A percentile compares a stretch with the other conserved stretches of the same genome.
These are phyloP conservation scores for Seiridium unicorne DNA, from an alignment of 2,329 filamentous ascomycete genomes.

Conservation along the genomic window DNA sequence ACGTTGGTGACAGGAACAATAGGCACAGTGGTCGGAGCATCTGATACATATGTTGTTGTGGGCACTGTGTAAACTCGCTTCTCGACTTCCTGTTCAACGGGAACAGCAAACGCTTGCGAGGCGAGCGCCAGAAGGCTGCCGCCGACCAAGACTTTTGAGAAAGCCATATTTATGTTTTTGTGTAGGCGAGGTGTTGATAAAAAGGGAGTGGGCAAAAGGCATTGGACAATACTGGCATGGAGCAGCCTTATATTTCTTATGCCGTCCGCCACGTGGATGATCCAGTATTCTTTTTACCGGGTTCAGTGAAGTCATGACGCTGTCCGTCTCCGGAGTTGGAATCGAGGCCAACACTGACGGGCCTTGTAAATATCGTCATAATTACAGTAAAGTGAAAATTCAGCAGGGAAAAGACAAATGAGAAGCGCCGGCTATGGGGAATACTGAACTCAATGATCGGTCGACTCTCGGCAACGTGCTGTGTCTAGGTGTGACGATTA, in stretches of 20 bases:
- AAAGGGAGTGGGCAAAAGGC: too few species aligned
- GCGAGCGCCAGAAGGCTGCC: constrained; percentile 15
- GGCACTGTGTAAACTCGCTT: constrained; percentile 21
- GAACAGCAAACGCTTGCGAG: constrained; percentile 25
- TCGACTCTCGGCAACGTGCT: background rate
- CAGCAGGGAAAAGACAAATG: background rate
- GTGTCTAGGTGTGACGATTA: background rate
- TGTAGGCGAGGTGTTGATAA: too few species aligned
- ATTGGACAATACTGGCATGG: too few species aligned
- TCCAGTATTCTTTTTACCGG: too few species aligned
- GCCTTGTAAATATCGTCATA: background rate
- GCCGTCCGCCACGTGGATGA: too few species aligned
- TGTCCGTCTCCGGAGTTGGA: too few species aligned
- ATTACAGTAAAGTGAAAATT: background rate
- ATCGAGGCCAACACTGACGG: too few species aligned
- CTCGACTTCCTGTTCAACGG: constrained; percentile 19
- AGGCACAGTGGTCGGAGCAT: constrained; percentile 21
- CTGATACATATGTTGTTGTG: constrained; percentile 32
- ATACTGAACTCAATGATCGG: background rate
- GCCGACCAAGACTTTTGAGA: constrained; percentile 8
- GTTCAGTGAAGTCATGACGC: too few species aligned
- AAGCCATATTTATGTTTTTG: constrained; percentile 9
- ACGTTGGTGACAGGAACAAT: constrained; percentile 47
- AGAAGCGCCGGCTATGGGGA: background rate
- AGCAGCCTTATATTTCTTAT: too few species aligned